A percentile compares a stretch with the other conserved stretches of the same genome.
Evolutionary conservation across 2,329 filamentous ascomycete genomes (phyloP).

Genomic region (Phaeomoniella chlamydospora): DNA sequence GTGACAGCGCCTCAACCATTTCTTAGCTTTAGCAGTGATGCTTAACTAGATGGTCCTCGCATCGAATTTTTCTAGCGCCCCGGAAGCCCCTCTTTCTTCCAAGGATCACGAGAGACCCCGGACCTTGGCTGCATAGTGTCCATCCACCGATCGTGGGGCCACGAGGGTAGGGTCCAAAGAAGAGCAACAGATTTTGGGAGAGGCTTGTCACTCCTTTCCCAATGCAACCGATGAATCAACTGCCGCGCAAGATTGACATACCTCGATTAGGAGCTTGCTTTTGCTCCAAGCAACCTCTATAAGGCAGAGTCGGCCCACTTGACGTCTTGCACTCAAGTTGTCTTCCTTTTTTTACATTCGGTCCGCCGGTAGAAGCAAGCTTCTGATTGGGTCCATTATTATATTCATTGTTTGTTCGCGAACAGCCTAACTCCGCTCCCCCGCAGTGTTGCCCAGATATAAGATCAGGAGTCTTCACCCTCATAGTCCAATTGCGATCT

Average conservation of each 20-base stretch:
- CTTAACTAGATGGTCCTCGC: no score
- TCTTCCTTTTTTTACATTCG: not conserved
- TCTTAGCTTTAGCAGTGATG: no score
- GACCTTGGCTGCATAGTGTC: no score
- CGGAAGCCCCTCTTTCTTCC: no score
- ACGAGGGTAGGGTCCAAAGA: constrained; percentile 1
- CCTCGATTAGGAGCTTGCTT: not conserved
- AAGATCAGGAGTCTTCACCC: not conserved
- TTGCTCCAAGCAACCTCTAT: not conserved
- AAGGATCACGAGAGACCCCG: no score
- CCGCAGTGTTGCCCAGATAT: not conserved
- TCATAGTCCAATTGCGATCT: not conserved
- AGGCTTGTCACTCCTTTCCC: not conserved
- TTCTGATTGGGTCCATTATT: not conserved
- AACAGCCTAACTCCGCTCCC: constrained; percentile 2
- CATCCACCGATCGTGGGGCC: no score
- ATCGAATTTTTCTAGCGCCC: no score
- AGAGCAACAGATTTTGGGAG: constrained; percentile 6
- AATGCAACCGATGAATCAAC: not conserved
- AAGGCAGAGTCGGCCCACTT: not conserved
- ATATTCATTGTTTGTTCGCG: not conserved
- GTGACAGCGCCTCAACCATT: no score
- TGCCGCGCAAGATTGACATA: not conserved
- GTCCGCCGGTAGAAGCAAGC: not conserved
- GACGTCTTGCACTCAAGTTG: not conserved